Evolutionary conservation across 805 yeast species (phyloP).

Genomic region (Wickerhamiella brachini): DNA sequence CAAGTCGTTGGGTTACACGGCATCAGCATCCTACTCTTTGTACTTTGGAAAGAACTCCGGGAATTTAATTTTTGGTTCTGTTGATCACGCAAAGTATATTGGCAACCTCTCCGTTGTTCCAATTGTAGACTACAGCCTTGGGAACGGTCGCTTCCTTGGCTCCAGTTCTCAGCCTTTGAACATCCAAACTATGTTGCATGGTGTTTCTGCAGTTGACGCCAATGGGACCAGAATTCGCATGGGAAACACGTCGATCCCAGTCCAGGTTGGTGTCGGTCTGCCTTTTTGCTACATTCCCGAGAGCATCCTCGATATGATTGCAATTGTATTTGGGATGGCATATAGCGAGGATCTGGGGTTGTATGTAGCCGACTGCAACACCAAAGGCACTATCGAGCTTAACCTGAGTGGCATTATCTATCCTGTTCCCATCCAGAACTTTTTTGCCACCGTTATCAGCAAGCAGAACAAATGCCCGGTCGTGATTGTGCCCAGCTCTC

Average conservation of each 20-base stretch:
- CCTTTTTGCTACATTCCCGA: conserved; percentile 5
- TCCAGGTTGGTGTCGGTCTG: conserved; percentile 5
- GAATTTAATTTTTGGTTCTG: conserved; percentile 50
- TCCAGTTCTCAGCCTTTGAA: not conserved
- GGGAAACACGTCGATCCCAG: conserved; percentile 28
- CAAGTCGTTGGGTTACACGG: conserved; percentile 32
- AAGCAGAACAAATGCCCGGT: not conserved
- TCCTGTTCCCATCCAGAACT: conserved; percentile 5
- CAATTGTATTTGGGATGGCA: not conserved
- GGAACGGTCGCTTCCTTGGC: not conserved
- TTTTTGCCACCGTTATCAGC: conserved; percentile 8
- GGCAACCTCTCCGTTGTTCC: conserved; percentile 31
- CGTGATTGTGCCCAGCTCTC: not conserved
- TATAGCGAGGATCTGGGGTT: not conserved
- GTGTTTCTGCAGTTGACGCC: not conserved
- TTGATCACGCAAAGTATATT: conserved; percentile 45
- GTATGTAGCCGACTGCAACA: not conserved
- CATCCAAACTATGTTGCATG: not conserved
- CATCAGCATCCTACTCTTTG: conserved; percentile 31
- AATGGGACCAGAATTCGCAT: conserved; percentile 30
- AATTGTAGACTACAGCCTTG: not conserved
- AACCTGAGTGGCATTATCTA: conserved; percentile 3
- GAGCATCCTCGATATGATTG: not conserved
- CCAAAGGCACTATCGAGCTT: not conserved
- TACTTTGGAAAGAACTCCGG: conserved; percentile 34